A percentile compares a stretch with the other conserved stretches of the same genome.
Conservation (phyloP, 345 rosid genomes). For the Rubroshorea leprosula region DNA sequence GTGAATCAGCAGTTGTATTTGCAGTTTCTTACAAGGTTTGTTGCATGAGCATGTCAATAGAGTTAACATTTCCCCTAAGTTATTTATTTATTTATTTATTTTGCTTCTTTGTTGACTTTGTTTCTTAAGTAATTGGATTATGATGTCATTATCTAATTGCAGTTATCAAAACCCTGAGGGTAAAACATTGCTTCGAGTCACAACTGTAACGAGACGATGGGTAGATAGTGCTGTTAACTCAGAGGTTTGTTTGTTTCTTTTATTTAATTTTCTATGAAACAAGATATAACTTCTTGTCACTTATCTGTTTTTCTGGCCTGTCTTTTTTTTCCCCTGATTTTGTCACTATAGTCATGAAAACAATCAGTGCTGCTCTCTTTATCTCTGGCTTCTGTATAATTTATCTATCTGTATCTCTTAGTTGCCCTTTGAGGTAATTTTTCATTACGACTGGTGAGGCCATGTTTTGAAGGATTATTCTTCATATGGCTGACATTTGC, state of each 20-base stretch:
- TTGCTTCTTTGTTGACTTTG: conserved; percentile 5
- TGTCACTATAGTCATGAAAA: too few relatives aligned
- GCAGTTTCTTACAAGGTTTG: conserved; percentile 87
- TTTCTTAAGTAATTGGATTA: too few relatives aligned
- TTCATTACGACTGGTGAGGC: too few relatives aligned
- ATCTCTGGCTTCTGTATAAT: not conserved
- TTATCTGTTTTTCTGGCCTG: not conserved
- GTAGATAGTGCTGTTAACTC: conserved; percentile 77
- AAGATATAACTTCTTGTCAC: not conserved
- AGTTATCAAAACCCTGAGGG: conserved; percentile 86
- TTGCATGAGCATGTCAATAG: conserved; percentile 7
- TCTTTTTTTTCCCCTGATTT: too few relatives aligned
- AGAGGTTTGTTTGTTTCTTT: conserved; percentile 66
- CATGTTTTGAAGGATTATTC: too few relatives aligned
- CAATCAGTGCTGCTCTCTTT: not conserved
- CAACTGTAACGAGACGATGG: conserved; percentile 86
- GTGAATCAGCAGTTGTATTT: conserved; percentile 73
- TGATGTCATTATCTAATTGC: conserved; percentile 28
- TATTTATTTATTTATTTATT: not conserved
- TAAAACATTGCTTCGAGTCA: conserved; percentile 62
- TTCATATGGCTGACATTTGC: too few relatives aligned
- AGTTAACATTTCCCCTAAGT: not conserved
- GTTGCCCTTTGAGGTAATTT: not conserved
- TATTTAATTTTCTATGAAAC: conserved; percentile 6
- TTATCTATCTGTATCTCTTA: not conserved